Base-by-base conservation (phyloP, 805 yeast genomes). In the Zygosaccharomyces siamensis region DNA sequence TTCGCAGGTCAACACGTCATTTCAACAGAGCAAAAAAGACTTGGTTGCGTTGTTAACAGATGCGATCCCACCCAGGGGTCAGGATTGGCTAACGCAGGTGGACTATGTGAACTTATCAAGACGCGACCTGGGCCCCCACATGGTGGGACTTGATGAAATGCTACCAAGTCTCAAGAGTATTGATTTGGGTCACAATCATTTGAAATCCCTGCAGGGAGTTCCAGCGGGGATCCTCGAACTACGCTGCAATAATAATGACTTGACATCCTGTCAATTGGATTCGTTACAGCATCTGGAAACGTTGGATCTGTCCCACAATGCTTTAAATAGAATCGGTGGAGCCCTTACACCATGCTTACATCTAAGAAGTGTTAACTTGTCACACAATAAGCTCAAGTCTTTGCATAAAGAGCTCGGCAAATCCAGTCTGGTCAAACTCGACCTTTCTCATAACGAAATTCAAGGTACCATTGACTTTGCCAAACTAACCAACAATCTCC, bases 401-500 rank as follows among this genome's bases (percentile, higher is more conserved):
- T 28, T 64, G 10, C 52, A 51, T 27, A 61, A 59, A 7, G 45
- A 60, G 7, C 44, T 54, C 16, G 57, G 59, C 1, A 23, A 41
- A 5, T 54, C 60, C 14, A 44, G 49, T 18, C 40, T 59, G 10
- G 46, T 57, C 12, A 48, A 52, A 20, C 42, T 64, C 30, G 45
- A 60, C 38, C 47, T 63, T 5, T 44, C 59, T 1, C 35, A 57
- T 38, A 64, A 64, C 53, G 45, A 48, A 4, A 46, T 64, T 23
- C 40, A 37, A 14, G 67, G 67, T 1, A 43, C 48, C 7, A 44
- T 64, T 5, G 62, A 64, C 47, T 62, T 63, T 43, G 55, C 51
- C n/a, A 54, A 53, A 20, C 20, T 63, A 12, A 45, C 53, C 21
- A 40, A 47, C n/a, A 42, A 46, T 10, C 40, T 26, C 27, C 41